These are phyloP conservation scores for Boletellus deceptivus DNA, from an alignment of 1,284 basidiomycete species.

Conservation along the genomic window DNA sequence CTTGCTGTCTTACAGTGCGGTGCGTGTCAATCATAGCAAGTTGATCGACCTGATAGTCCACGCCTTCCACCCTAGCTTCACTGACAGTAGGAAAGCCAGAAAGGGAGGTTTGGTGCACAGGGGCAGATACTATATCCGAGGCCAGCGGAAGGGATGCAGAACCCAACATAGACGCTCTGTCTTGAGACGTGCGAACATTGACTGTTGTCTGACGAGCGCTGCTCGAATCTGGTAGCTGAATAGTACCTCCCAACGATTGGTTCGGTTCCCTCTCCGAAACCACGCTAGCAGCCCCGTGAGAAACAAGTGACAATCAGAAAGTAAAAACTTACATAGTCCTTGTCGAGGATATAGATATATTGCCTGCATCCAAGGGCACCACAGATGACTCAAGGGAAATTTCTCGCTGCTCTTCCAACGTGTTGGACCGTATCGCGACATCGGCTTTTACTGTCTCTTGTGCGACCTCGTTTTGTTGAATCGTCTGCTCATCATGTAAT, in stretches of 20 bases:
- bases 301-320: background rate
- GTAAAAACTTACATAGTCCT: slow-evolving; percentile 1
- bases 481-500: background rate
- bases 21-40: background rate
- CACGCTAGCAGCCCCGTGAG: background rate
- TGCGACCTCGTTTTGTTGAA: background rate
- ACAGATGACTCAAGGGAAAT: background rate
- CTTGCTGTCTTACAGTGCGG: background rate
- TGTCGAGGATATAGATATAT: background rate
- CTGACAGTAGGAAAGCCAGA: background rate
- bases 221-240: background rate
- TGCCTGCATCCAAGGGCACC: background rate
- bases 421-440: background rate
- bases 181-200: background rate
- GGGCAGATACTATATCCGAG: background rate
- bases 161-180: background rate
- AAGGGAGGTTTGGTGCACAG: background rate
- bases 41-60: too few species aligned
- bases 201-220: background rate
- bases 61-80: background rate
- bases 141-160: background rate
- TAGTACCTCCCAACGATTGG: background rate
- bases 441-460: background rate
- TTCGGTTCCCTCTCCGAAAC: background rate
- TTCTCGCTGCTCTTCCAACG: background rate